Base-by-base conservation (phyloP, 78 protist genomes). In the Mastigamoeba balamuthi region DNA sequence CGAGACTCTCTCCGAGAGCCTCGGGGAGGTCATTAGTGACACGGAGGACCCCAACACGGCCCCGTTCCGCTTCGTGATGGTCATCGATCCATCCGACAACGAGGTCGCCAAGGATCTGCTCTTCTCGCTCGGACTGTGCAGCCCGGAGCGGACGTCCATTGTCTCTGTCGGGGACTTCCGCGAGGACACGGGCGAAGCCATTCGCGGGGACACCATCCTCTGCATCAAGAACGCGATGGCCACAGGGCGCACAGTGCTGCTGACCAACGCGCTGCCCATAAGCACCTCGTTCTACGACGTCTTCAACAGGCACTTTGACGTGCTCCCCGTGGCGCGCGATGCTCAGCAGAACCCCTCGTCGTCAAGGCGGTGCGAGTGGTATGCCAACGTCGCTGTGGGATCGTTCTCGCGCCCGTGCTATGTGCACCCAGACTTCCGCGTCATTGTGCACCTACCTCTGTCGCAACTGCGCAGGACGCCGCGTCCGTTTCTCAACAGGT, bases 381-480 rank as follows among this genome's bases (percentile, higher is more conserved):
- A 30, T 66, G 70, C 70, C 37, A 66, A 66, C 37, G 64, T 66
- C 10, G 70, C 70, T 66, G 70, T 28, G 9, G 70, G 70, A 29
- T 30, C 70, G 36, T 66, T 30, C 37, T 66, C 70, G 9, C 70
- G 36, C 10, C 70, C 70, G 9, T 66, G 70, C 10, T 17, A 30
- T 9, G 70, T 66, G 65, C 70, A 66, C 36, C 64, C n/a, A 25
- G 10, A 66, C 65, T 66, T 66, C 37, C 9, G 37, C 9, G 37
- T 66, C 23, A 66, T 66, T 29, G 37, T 66, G 23, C 70, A 66
- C 37, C 64, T 66, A 66, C 70, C 70, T 17, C 9, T 30, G 29
- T n/a, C 29, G n/a, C n/a, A 25, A 17, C 10, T 66, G 70, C 29
- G 10, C 25, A 66, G 65, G 30, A 25, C 36, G 9, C 65, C 70